These are phyloP conservation scores for Nitzschia sp. DNA, from an alignment of 108 stramenopile genomes.

Conservation along the genomic window DNA sequence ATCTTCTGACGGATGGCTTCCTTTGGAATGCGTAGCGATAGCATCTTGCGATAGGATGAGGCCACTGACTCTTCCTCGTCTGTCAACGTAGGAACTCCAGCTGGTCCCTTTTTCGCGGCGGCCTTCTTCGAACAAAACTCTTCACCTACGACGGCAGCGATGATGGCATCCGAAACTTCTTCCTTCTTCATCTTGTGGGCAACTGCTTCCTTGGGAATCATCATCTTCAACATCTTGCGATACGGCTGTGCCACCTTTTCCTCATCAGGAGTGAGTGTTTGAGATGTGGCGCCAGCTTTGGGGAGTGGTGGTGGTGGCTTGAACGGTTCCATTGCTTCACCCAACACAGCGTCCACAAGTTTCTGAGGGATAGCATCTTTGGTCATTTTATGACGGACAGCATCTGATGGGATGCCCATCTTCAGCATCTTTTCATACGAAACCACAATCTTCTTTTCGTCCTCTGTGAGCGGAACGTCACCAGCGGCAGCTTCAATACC, in stretches of 20 bases:
- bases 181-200: conserved; percentile 79
- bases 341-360: conserved; percentile 49
- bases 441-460: conserved; percentile 52
- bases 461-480: conserved; percentile 22
- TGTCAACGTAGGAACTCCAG: conserved; percentile 29
- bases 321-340: conserved; percentile 4
- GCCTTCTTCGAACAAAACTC: neutral
- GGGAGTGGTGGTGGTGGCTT: neutral
- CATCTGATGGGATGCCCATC: conserved; percentile 73
- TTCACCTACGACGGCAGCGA: conserved; percentile 27
- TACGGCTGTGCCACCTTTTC: conserved; percentile 33
- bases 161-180: conserved; percentile 18
- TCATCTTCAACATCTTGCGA: conserved; percentile 48
- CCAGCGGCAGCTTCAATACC: conserved; percentile 13
- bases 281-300: neutral
- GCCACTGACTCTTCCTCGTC: conserved; percentile 62
- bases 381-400: conserved; percentile 72
- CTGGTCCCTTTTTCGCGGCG: neutral
- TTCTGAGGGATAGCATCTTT: conserved; percentile 58
- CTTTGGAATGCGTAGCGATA: conserved; percentile 69
- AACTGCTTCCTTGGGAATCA: conserved; percentile 71
- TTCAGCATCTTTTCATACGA: conserved; percentile 75
- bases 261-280: conserved; percentile 40
- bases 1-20: conserved; percentile 70
- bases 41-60: conserved; percentile 60